phyloP scores from a whole-genome alignment of 352 stramenopile genomes.

The Globisporangium radiosum region DNA sequence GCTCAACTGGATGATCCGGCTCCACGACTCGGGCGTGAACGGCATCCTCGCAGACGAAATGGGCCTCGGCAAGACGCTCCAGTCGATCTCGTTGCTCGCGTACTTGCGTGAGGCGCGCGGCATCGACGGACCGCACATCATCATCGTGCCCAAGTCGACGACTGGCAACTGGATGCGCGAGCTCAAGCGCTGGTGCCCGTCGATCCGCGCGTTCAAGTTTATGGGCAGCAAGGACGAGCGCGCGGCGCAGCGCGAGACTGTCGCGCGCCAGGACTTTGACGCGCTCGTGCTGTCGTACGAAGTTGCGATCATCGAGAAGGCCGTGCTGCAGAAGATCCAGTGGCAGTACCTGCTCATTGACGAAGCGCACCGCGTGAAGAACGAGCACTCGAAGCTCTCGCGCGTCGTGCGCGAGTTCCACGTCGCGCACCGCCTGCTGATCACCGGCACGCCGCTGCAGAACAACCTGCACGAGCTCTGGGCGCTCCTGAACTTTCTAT shows the following conservation, averaged over 20 bases:
- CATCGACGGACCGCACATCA: constrained; percentile 96
- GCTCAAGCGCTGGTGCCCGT: constrained; percentile 95
- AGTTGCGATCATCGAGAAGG: constrained; percentile 94
- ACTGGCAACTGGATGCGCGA: constrained; percentile 99
- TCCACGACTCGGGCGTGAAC: constrained; percentile 89
- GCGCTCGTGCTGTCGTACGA: constrained; percentile 91
- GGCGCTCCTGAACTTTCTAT: constrained; percentile 99
- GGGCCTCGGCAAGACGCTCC: constrained; percentile 94
- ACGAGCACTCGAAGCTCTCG: constrained; percentile 90
- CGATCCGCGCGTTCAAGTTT: constrained; percentile 93
- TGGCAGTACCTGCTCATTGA: constrained; percentile 98
- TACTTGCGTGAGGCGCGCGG: constrained; percentile 92
- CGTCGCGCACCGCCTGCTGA: constrained; percentile 92
- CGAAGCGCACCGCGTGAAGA: constrained; percentile 99
- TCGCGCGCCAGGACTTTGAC: constrained; percentile 87
- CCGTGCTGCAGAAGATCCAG: constrained; percentile 90
- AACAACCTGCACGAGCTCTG: constrained; percentile 99
- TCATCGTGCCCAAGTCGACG: constrained; percentile 97
- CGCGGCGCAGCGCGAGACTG: constrained; percentile 86
- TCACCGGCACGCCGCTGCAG: constrained; percentile 98
- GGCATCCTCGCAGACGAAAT: constrained; percentile 85
- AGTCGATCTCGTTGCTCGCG: constrained; percentile 97
- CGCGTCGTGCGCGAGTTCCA: constrained; percentile 85
- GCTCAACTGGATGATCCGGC: constrained; percentile 90
- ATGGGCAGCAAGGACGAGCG: constrained; percentile 94